Conservation (phyloP, 306 rosid genomes). For the Malus orientalis region DNA sequence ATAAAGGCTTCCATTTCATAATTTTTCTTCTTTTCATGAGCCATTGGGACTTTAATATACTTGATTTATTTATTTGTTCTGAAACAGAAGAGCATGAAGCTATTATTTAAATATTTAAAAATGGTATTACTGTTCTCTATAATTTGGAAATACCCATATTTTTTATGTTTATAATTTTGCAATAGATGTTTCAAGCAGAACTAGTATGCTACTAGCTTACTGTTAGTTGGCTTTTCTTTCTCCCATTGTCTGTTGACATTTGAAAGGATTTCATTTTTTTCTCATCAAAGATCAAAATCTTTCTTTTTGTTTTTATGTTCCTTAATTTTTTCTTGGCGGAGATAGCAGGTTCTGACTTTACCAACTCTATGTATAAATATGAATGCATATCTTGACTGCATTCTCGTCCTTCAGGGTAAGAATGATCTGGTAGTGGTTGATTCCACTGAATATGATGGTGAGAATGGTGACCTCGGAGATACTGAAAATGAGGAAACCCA, state of each 20-base stretch:
- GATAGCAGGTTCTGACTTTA: neutral
- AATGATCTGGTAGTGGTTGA: slow-evolving; percentile 71
- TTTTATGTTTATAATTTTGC: neutral
- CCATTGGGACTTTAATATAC: neutral
- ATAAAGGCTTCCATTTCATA: neutral
- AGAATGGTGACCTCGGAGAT: slow-evolving; percentile 36
- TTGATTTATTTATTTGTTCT: neutral
- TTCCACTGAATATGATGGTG: slow-evolving; percentile 61
- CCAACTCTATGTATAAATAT: neutral
- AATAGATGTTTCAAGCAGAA: neutral
- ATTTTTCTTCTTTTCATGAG: neutral
- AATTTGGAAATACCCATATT: neutral
- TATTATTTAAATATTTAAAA: too few relatives aligned
- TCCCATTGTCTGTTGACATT: neutral
- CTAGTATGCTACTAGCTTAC: neutral
- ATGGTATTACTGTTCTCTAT: neutral
- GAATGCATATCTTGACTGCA: slow-evolving; percentile 1
- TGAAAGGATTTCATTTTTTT: neutral
- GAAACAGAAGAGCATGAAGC: neutral
- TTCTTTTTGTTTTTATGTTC: neutral
- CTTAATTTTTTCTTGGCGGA: neutral
- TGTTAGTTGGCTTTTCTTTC: neutral
- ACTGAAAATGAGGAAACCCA: slow-evolving; percentile 40
- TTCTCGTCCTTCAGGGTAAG: slow-evolving; percentile 55
- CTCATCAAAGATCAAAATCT: neutral